A percentile compares a stretch with the other conserved stretches of the same genome.
Conservation (phyloP, 2,329 filamentous ascomycete species). For the Alternaria consortialis region DNA sequence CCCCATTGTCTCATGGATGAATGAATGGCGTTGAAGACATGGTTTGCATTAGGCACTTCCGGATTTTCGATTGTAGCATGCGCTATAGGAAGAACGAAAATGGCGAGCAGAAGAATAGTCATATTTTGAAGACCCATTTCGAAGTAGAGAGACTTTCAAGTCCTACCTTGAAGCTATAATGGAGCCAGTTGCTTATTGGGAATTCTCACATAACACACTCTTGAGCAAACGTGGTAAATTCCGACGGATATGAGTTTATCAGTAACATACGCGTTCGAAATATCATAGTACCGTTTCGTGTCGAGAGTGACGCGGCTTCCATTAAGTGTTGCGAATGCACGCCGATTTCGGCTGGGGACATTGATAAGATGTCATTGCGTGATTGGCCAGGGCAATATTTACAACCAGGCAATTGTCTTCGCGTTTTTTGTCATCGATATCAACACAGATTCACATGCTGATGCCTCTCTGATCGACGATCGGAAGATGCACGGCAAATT, state of each 20-base stretch:
- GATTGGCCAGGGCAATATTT: neutral
- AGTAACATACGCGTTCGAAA: conserved; percentile 19
- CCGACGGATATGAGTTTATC: neutral
- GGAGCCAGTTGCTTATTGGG: neutral
- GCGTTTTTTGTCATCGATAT: neutral
- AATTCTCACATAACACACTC: neutral
- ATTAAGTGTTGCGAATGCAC: conserved; percentile 2
- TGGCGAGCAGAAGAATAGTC: neutral
- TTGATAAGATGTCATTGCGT: conserved; percentile 4
- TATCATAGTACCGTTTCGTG: conserved; percentile 9
- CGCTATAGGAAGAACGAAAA: neutral
- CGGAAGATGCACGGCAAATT: neutral
- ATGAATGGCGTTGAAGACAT: conserved; percentile 77
- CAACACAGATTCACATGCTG: neutral
- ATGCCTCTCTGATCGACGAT: neutral
- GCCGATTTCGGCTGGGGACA: conserved; percentile 1
- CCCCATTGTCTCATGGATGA: conserved; percentile 79
- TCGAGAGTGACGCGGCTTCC: conserved; percentile 13
- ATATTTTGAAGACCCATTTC: conserved; percentile 23
- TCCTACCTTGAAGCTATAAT: neutral
- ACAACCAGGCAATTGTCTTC: neutral
- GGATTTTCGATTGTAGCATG: conserved; percentile 4
- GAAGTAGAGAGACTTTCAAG: conserved; percentile 2
- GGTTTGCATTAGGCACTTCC: conserved; percentile 61
- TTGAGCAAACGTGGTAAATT: neutral